A percentile compares a stretch with the other conserved stretches of the same genome.
phyloP scores from a whole-genome alignment of 1,139 yeast genomes.

The Meyerozyma carpophila region DNA sequence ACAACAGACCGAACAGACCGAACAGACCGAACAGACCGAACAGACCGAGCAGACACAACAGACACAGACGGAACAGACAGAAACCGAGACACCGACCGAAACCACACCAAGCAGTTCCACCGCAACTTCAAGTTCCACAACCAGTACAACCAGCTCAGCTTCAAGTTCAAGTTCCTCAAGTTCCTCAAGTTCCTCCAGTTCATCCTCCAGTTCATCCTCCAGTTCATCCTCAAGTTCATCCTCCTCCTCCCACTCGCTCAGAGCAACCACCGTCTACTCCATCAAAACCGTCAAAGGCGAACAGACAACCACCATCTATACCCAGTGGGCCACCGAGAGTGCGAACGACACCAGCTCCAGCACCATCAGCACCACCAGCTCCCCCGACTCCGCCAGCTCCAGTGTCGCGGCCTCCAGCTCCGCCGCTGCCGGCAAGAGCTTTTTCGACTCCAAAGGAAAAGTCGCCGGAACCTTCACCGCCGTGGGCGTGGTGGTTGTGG shows the following conservation, averaged over 20 bases:
- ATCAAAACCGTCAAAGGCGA: constrained; percentile 23
- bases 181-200: constrained; percentile 2
- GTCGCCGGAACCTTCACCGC: constrained; percentile 74
- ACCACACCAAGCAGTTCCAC: background rate
- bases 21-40: background rate
- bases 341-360: background rate
- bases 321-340: constrained; percentile 10
- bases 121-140: background rate
- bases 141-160: too few species aligned
- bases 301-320: constrained; percentile 16
- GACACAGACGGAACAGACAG: background rate
- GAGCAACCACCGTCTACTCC: constrained; percentile 17
- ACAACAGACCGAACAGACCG: too few species aligned
- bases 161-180: constrained; percentile 1
- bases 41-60: background rate
- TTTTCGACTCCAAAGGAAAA: constrained; percentile 55
- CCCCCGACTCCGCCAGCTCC: background rate
- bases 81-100: background rate
- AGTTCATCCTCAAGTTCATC: constrained; percentile 2
- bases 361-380: background rate
- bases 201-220: constrained; percentile 1
- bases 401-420: background rate
- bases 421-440: constrained; percentile 8
- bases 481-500: constrained; percentile 53
- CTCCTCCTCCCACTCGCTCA: constrained; percentile 3